These are phyloP conservation scores for Tylopilus vinaceipallidus DNA, from an alignment of 768 basidiomycete species.

Conservation along the genomic window DNA sequence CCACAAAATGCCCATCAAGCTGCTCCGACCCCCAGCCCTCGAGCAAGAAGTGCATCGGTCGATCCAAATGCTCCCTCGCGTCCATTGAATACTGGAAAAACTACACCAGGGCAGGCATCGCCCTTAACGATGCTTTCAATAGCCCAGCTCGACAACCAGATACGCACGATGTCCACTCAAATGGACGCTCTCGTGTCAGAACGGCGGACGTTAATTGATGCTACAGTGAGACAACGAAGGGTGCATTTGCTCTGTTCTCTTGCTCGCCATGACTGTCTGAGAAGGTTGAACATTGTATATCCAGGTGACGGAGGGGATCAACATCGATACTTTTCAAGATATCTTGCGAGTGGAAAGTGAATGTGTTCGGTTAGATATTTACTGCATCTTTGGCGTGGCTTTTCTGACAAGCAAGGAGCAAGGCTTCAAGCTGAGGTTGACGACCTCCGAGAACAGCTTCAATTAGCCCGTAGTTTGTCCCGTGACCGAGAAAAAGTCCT, in stretches of 20 bases:
- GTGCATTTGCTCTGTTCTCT: conserved; percentile 8
- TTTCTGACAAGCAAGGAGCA: background rate
- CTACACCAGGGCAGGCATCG: background rate
- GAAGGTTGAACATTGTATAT: background rate
- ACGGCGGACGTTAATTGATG: conserved; percentile 29
- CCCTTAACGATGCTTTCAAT: conserved; percentile 18
- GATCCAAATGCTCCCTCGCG: conserved; percentile 16
- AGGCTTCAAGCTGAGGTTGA: conserved; percentile 34
- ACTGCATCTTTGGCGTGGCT: background rate
- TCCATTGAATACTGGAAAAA: background rate
- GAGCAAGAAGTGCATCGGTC: conserved; percentile 23
- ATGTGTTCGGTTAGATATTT: conserved; percentile 33
- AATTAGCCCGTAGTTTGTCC: conserved; percentile 19
- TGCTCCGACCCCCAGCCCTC: conserved; percentile 3
- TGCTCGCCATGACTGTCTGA: background rate
- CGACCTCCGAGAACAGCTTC: conserved; percentile 32
- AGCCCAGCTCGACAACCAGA: conserved; percentile 36
- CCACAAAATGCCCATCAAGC: background rate
- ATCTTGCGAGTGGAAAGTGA: conserved; percentile 33
- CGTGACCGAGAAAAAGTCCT: conserved; percentile 35
- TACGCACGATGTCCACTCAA: conserved; percentile 33
- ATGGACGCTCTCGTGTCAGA: conserved; percentile 40
- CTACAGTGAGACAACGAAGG: conserved; percentile 21
- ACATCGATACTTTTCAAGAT: conserved; percentile 21
- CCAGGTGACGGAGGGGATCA: conserved; percentile 18